phyloP scores from a whole-genome alignment of 1,284 basidiomycete species.

The Earliella scabrosa region DNA sequence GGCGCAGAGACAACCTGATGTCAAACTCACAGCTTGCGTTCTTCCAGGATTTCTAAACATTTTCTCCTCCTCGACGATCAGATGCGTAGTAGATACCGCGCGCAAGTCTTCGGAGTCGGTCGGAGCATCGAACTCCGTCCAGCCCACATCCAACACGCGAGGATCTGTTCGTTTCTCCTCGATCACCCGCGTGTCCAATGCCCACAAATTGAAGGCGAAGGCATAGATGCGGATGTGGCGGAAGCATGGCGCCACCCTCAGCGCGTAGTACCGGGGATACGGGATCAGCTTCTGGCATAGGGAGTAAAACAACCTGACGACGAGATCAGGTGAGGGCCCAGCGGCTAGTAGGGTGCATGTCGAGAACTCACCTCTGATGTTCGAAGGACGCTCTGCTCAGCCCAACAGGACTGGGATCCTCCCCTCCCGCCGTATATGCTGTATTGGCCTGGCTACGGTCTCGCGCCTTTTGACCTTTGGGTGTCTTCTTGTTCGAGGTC shows the following conservation, averaged over 20 bases:
- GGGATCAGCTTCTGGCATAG: constrained; percentile 16
- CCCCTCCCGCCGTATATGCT: constrained; percentile 24
- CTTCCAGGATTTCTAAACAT: constrained; percentile 29
- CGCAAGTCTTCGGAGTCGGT: constrained; percentile 20
- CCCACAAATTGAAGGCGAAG: constrained; percentile 38
- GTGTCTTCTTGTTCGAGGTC: constrained; percentile 30
- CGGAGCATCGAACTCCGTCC: constrained; percentile 32
- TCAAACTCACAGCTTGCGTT: constrained; percentile 26
- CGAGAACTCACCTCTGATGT: constrained; percentile 36
- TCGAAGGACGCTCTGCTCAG: constrained; percentile 36
- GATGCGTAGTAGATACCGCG: constrained; percentile 26
- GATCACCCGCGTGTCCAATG: constrained; percentile 23
- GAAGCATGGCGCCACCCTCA: constrained; percentile 27
- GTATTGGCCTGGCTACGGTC: constrained; percentile 39
- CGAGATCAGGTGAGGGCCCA: background rate
- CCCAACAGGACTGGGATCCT: constrained; percentile 17
- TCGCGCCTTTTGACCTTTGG: constrained; percentile 18
- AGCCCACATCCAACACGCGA: constrained; percentile 37
- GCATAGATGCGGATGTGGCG: constrained; percentile 28
- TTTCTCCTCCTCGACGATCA: constrained; percentile 30
- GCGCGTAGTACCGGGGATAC: constrained; percentile 26
- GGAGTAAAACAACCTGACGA: constrained; percentile 22
- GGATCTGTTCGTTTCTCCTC: constrained; percentile 30
- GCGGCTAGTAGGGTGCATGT: background rate
- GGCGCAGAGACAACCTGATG: too few species aligned